Evolutionary conservation across 1,284 basidiomycete species (phyloP), one percentile per base, ranked within the genome.

Genomic region (Tilletiaria anomala): DNA sequence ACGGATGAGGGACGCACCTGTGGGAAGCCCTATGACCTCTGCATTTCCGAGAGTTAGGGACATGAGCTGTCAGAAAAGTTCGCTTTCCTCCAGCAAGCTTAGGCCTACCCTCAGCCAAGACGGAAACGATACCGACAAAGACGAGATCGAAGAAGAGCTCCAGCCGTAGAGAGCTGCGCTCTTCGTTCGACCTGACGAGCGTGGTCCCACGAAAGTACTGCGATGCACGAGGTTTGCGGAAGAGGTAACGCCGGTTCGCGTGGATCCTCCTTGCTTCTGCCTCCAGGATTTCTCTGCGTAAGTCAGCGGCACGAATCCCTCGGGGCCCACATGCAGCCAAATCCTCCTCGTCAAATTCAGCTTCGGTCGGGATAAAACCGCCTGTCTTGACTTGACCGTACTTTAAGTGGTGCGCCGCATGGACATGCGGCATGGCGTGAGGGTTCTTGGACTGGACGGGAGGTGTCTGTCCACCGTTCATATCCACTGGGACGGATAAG

Each of bases 61-160:
- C 19, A 21, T 8, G 11, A 35, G 33, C 10, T 11, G 33, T 5
- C 5, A 34, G 33, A 35, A 35, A n/a, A 11, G 33, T 10, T 21
- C n/a, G n/a, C n/a, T n/a, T n/a, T n/a, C n/a, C n/a, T n/a, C n/a
- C n/a, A n/a, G n/a, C n/a, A n/a, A n/a, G n/a, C n/a, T n/a, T n/a
- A n/a, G n/a, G n/a, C n/a, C n/a, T n/a, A n/a, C n/a, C n/a, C 35
- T 60, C 48, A 3, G 56, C 56, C 2, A 58, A 36, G 1, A 53
- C 55, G 15, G 53, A 50, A 32, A 60, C 56, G 17, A 60, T 43
- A 4, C 58, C 58, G 33, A 60, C 58, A 16, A 60, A 58, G 1
- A 52, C 50, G 10, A 59, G 43, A 23, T 59, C 57, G 32, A 59
- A 59, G 40, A 59, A 59, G 14, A 59, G 42, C 21, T 58, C 56